A percentile compares a stretch with the other conserved stretches of the same genome.
Conservation (phyloP, 2,329 filamentous ascomycete species). For the Botrytis porri region DNA sequence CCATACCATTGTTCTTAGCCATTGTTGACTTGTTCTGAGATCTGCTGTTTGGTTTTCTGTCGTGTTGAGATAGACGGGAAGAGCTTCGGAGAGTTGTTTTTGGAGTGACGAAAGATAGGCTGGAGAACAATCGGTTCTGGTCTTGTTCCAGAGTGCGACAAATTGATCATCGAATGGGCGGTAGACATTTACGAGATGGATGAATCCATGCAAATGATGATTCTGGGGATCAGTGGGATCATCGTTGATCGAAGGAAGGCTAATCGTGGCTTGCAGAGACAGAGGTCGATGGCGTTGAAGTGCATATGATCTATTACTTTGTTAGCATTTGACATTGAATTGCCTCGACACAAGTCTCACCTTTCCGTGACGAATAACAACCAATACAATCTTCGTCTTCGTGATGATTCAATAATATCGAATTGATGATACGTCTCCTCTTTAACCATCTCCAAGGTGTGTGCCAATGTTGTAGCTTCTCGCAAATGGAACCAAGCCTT, state of each 20-base stretch:
- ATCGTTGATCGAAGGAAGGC: constrained; percentile 59
- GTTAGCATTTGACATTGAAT: constrained; percentile 20
- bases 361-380: constrained; percentile 69
- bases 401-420: constrained; percentile 57
- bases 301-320: constrained; percentile 57
- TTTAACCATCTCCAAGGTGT: constrained; percentile 58
- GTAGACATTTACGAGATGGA: constrained; percentile 61
- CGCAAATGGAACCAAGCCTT: constrained; percentile 77
- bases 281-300: constrained; percentile 67
- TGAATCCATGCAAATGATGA: constrained; percentile 54
- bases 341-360: constrained; percentile 40
- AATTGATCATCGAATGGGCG: constrained; percentile 64
- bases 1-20: constrained; percentile 63
- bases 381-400: constrained; percentile 69
- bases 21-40: constrained; percentile 58
- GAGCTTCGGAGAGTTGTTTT: constrained; percentile 57
- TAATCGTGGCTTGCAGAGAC: constrained; percentile 67
- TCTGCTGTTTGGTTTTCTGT: constrained; percentile 55
- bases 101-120: constrained; percentile 57
- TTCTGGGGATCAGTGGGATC: constrained; percentile 56
- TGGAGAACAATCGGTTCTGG: constrained; percentile 53
- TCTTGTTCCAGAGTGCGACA: constrained; percentile 65
- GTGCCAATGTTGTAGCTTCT: constrained; percentile 69
- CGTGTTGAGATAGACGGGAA: constrained; percentile 50
- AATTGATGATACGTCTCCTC: constrained; percentile 61